Conservation (phyloP, 345 rosid species). For the Brassica napus region Da-Ae NC_063440.1:3226501-3227000, state of each 20-base stretch:
- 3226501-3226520: conserved; percentile 66
- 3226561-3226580: conserved; percentile 89
- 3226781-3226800: conserved; percentile 65
- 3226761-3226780: conserved; percentile 94
- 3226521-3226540: conserved; percentile 90
- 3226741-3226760: conserved; percentile 96
- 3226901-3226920: not conserved
- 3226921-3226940: not conserved
- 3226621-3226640: conserved; percentile 5
- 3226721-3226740: conserved; percentile 93
- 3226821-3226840: conserved; percentile 1
- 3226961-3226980: not conserved
- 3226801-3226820: conserved; percentile 19
- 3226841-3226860: conserved; percentile 1
- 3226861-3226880: conserved; percentile 1
- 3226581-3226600: conserved; percentile 79
- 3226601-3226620: not conserved
- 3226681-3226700: conserved; percentile 94
- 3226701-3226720: conserved; percentile 84
- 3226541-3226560: conserved; percentile 86
- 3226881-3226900: conserved; percentile 15
- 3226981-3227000: not conserved
- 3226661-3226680: conserved; percentile 15
- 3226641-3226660: not conserved
- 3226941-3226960: not conserved